A percentile compares a stretch with the other conserved stretches of the same genome.
These are phyloP conservation scores for Phytophthora lateralis DNA, from an alignment of 352 stramenopile species.

Conservation along the genomic window DNA sequence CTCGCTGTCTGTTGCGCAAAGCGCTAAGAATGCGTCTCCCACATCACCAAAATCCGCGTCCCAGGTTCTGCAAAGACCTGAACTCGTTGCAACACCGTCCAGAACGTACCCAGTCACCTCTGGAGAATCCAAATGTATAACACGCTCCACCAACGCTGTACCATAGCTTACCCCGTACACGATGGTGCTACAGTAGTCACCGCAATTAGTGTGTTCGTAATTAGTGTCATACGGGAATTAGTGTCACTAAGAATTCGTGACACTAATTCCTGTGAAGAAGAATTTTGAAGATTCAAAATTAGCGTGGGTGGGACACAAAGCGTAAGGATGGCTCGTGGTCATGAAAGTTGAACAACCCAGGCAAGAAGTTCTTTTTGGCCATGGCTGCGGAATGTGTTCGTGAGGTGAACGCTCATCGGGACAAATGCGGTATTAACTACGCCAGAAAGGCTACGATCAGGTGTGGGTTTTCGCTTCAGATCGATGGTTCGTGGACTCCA, in stretches of 20 bases:
- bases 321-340: slow-evolving; percentile 31
- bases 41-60: slow-evolving; percentile 47
- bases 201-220: too few species aligned
- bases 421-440: slow-evolving; percentile 31
- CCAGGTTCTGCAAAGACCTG: too few species aligned
- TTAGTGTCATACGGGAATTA: neutral
- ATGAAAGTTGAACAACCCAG: slow-evolving; percentile 38
- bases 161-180: slow-evolving; percentile 50
- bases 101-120: slow-evolving; percentile 50
- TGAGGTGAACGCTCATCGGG: slow-evolving; percentile 26
- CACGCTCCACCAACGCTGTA: slow-evolving; percentile 43
- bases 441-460: slow-evolving; percentile 42
- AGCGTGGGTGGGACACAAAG: slow-evolving; percentile 5
- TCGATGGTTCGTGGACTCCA: neutral
- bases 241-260: neutral
- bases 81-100: slow-evolving; percentile 43
- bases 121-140: slow-evolving; percentile 44
- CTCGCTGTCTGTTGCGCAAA: slow-evolving; percentile 22
- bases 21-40: slow-evolving; percentile 37
- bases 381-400: slow-evolving; percentile 24
- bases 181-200: slow-evolving; percentile 8
- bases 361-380: slow-evolving; percentile 33
- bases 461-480: slow-evolving; percentile 15
- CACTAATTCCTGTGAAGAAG: slow-evolving; percentile 1
- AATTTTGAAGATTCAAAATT: neutral